A percentile compares a stretch with the other conserved stretches of the same genome.
Conservation (phyloP, 371 early-diverging fungal genomes). For the Zopfochytrium polystomum region DNA sequence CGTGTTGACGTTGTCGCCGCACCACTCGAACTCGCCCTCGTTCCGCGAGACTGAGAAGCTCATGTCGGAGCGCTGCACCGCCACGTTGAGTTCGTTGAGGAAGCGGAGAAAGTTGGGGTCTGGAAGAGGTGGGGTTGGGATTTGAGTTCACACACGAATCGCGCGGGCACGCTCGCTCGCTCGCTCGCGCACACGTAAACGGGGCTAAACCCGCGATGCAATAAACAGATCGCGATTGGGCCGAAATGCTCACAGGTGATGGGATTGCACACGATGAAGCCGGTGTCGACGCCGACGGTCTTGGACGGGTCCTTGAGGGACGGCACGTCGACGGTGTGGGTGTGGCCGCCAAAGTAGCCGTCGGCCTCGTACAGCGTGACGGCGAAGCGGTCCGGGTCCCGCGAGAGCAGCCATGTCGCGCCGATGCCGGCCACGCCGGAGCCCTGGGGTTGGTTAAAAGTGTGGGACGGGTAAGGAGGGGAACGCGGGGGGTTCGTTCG, state of each 20-base stretch:
- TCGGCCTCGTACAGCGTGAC: constrained; percentile 55
- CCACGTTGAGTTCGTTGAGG: constrained; percentile 43
- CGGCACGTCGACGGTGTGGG: constrained; percentile 55
- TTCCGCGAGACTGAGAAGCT: constrained; percentile 56
- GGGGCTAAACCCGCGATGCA: too few species aligned
- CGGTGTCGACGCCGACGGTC: constrained; percentile 59
- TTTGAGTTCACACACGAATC: too few species aligned
- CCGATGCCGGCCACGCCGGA: constrained; percentile 47
- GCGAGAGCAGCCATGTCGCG: constrained; percentile 54
- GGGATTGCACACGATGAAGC: constrained; percentile 64
- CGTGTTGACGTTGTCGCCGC: constrained; percentile 49
- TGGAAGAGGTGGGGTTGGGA: too few species aligned
- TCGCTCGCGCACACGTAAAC: too few species aligned
- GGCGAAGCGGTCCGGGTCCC: constrained; percentile 34
- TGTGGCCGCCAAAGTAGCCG: constrained; percentile 58
- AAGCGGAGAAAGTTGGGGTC: constrained; percentile 54
- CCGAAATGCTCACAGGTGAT: constrained; percentile 38
- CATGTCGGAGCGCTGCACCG: constrained; percentile 49
- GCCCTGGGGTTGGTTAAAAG: constrained; percentile 20
- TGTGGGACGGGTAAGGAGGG: too few species aligned
- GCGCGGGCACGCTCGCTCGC: too few species aligned
- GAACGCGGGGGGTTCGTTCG: too few species aligned
- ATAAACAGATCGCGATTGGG: background rate
- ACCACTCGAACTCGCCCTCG: constrained; percentile 63
- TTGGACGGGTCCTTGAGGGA: constrained; percentile 25